Conservation (phyloP, 257 asterid species). For the Echites panduratus region DNA sequence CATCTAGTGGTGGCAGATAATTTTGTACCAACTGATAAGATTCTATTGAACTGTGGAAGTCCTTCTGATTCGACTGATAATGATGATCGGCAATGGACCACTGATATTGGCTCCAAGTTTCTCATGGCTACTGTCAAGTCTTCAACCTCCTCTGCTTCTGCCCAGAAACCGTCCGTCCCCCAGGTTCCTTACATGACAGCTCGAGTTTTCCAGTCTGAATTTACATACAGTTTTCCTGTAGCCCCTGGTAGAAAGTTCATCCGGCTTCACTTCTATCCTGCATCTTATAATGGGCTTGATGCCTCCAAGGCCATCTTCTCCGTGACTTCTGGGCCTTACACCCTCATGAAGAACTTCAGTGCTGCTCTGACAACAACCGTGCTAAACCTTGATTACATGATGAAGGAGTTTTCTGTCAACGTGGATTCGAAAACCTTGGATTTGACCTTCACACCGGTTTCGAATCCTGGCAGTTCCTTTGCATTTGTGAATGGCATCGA, state of each 20-base stretch:
- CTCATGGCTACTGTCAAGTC: constrained; percentile 41
- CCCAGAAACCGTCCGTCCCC: constrained; percentile 74
- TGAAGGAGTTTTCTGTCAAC: constrained; percentile 69
- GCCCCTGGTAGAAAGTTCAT: constrained; percentile 73
- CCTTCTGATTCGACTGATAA: constrained; percentile 52
- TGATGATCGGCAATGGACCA: constrained; percentile 69
- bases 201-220: constrained; percentile 60
- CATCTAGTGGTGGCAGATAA: constrained; percentile 19
- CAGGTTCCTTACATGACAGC: constrained; percentile 82
- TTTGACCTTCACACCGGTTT: constrained; percentile 59
- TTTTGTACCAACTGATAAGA: constrained; percentile 61
- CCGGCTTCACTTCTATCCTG: constrained; percentile 80
- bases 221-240: constrained; percentile 79
- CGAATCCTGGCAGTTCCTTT: constrained; percentile 35
- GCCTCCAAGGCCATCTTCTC: constrained; percentile 57
- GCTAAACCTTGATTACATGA: constrained; percentile 54
- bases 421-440: constrained; percentile 38
- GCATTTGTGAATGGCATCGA: constrained; percentile 86
- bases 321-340: constrained; percentile 45
- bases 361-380: constrained; percentile 61
- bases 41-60: constrained; percentile 83
- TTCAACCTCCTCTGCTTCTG: constrained; percentile 41
- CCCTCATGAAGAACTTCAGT: constrained; percentile 69
- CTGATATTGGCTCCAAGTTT: constrained; percentile 70
- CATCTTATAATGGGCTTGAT: constrained; percentile 47